Evolutionary conservation across 1,139 yeast genomes (phyloP).

Genomic region (Entelexis sorbosivorans): DNA sequence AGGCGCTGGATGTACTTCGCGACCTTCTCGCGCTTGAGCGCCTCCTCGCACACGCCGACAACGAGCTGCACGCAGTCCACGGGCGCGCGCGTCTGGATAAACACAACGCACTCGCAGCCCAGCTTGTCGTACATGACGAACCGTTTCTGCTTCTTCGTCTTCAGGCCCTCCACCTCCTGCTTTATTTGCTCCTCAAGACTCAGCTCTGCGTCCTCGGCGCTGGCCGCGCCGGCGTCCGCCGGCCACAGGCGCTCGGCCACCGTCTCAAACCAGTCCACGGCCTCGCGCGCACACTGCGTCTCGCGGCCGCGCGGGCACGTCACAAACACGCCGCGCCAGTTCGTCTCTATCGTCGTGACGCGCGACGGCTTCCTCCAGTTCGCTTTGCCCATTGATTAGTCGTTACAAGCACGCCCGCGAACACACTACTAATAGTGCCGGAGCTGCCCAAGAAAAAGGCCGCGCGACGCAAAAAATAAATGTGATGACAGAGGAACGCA

Average conservation of each 20-base stretch:
- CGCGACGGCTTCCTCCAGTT: conserved; percentile 20
- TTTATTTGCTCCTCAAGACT: conserved; percentile 64
- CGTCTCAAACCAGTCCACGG: conserved; percentile 50
- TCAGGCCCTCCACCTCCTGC: conserved; percentile 52
- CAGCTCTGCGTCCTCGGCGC: conserved; percentile 25
- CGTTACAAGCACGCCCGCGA: not conserved
- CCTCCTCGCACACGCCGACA: conserved; percentile 49
- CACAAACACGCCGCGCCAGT: conserved; percentile 73
- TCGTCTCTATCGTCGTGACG: conserved; percentile 44
- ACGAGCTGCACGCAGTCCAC: conserved; percentile 68
- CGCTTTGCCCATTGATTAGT: conserved; percentile 11
- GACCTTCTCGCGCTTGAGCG: conserved; percentile 38
- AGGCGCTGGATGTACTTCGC: conserved; percentile 56
- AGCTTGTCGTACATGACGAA: conserved; percentile 30
- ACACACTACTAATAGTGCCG: not conserved
- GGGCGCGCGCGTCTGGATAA: conserved; percentile 69
- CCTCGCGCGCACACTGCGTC: conserved; percentile 60
- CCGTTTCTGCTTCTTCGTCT: conserved; percentile 31
- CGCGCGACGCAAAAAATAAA: too few species aligned
- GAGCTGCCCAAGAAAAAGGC: too few species aligned
- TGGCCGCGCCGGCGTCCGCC: conserved; percentile 34
- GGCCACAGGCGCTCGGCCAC: conserved; percentile 32
- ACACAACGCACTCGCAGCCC: conserved; percentile 47
- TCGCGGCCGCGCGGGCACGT: conserved; percentile 77
- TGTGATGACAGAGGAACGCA: too few species aligned